phyloP scores from a whole-genome alignment of 352 stramenopile species.

The Globisporangium paddicum region DNA sequence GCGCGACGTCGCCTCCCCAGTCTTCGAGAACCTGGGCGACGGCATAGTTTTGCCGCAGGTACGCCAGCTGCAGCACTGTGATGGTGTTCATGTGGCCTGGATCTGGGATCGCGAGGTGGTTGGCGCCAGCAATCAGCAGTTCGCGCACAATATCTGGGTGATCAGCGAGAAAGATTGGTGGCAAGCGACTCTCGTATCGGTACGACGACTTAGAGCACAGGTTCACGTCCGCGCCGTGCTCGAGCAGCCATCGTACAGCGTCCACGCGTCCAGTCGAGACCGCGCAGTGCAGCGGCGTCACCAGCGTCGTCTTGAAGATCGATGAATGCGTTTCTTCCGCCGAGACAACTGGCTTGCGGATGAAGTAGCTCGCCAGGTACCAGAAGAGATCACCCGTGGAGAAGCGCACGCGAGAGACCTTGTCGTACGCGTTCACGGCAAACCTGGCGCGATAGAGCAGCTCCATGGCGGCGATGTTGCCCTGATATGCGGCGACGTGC shows the following conservation, averaged over 20 bases:
- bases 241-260: slow-evolving; percentile 67
- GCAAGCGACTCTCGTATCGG: slow-evolving; percentile 55
- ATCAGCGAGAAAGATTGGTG: slow-evolving; percentile 76
- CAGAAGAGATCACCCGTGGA: slow-evolving; percentile 79
- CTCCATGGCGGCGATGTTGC: slow-evolving; percentile 71
- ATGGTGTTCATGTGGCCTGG: slow-evolving; percentile 85
- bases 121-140: slow-evolving; percentile 55
- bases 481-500: slow-evolving; percentile 77
- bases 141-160: slow-evolving; percentile 77
- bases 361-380: slow-evolving; percentile 71
- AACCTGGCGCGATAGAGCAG: slow-evolving; percentile 54
- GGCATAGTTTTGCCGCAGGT: slow-evolving; percentile 75
- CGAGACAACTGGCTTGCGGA: slow-evolving; percentile 59
- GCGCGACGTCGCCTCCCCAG: slow-evolving; percentile 73
- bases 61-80: slow-evolving; percentile 75
- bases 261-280: slow-evolving; percentile 70
- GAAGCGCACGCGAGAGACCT: slow-evolving; percentile 74
- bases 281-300: slow-evolving; percentile 76
- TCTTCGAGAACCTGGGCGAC: slow-evolving; percentile 78
- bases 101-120: slow-evolving; percentile 77
- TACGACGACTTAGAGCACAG: slow-evolving; percentile 72
- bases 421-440: slow-evolving; percentile 71
- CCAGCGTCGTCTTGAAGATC: slow-evolving; percentile 83
- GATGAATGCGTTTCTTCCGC: slow-evolving; percentile 72
- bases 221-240: slow-evolving; percentile 72